These are phyloP conservation scores for Monilinia fructicola DNA, from an alignment of 2,329 filamentous ascomycete species.

Conservation along the genomic window DNA sequence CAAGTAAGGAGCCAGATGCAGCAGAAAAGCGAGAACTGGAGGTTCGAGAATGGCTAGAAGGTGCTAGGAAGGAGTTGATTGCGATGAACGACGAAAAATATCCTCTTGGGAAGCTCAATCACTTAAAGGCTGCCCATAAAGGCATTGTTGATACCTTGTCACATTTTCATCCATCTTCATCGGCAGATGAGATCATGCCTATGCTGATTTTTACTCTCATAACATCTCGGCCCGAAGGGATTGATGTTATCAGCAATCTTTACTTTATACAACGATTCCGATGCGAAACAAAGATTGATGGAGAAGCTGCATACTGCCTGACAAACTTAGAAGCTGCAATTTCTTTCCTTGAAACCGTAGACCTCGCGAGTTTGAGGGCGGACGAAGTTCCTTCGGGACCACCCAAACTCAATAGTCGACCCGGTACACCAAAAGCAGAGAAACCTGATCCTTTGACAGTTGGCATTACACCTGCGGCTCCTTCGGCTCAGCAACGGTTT, in stretches of 20 bases:
- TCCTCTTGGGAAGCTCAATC: constrained; percentile 86
- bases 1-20: constrained; percentile 55
- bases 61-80: constrained; percentile 68
- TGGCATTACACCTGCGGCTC: constrained; percentile 38
- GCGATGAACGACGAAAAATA: constrained; percentile 86
- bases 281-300: constrained; percentile 80
- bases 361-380: constrained; percentile 80
- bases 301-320: constrained; percentile 92
- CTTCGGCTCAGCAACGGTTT: constrained; percentile 32
- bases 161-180: constrained; percentile 73
- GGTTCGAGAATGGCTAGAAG: constrained; percentile 69
- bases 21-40: constrained; percentile 62
- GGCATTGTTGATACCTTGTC: constrained; percentile 85
- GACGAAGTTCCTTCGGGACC: constrained; percentile 74
- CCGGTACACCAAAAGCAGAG: constrained; percentile 47
- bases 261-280: constrained; percentile 92
- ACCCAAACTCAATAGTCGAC: constrained; percentile 52
- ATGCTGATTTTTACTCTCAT: constrained; percentile 96
- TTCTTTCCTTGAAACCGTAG: constrained; percentile 91
- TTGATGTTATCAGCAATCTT: constrained; percentile 92
- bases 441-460: constrained; percentile 36
- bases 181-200: constrained; percentile 94
- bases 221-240: constrained; percentile 78
- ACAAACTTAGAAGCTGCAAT: constrained; percentile 95
- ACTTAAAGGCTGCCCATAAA: constrained; percentile 86